Evolutionary conservation across 768 basidiomycete species (phyloP), one percentile per base, ranked within the genome.

Genomic region (Mycena sanguinolenta): DNA sequence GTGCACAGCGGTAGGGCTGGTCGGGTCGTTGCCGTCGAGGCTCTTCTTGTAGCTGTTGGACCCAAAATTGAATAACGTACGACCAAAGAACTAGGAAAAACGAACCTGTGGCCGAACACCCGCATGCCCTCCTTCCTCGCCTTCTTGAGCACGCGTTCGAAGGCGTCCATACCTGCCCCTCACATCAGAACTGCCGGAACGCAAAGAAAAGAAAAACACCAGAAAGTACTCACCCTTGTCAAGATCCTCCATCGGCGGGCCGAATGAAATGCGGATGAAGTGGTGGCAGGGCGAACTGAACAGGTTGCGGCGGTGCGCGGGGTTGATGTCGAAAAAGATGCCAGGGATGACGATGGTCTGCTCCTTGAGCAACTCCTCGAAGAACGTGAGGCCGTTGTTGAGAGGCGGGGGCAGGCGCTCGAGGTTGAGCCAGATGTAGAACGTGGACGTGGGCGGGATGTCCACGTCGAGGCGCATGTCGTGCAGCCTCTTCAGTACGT

Each of bases 401-500:
- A 98, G 78, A 9, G 97, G 97, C 6, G 89, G 74, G 12, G 95
- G 93, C 55, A 98, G 86, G 64, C 85, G 85, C 78, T 91, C 91
- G 25, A 97, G 85, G 82, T 94, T 94, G 68, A 97, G 88, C 96
- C 97, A 98, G 78, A 98, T 90, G 81, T 98, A 98, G 82, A 98
- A 98, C 3, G 97, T 98, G 64, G 91, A 90, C 23, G 83, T 84
- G 8, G 95, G 95, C 49, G 92, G 92, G 63, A 94, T 81, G 54
- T 88, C 84, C 53, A 98, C 94, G 58, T 92, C 90, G 27, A 98
- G 85, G 52, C 90, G 92, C 65, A 98, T 87, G 44, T 88, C 85
- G 67, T 90, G 88, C 69, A 98, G 88, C n/a, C 97, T 89, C 60
- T 86, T 81, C 25, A 98, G 89, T 44, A 97, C 92, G 69, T 97